Base-by-base conservation (phyloP, 2,329 filamentous ascomycete genomes). In the Fusarium oxysporum region DNA sequence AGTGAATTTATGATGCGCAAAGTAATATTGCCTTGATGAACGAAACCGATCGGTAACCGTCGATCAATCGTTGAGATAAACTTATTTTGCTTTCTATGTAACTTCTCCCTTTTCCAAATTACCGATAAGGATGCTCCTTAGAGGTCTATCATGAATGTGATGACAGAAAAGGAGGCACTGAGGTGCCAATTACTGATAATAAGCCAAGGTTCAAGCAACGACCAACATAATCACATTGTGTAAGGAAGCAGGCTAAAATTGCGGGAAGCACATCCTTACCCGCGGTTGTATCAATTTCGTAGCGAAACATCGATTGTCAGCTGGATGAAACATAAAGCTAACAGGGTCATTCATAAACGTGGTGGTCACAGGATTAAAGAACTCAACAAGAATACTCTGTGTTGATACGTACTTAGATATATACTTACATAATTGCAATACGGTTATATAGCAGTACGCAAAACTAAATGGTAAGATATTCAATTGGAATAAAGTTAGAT, bases 271-370 rank as follows among this genome's bases (percentile, higher is more conserved):
- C 32, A 45, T 58, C n/a, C 45, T 32, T 32, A 25, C 25, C 55
- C 55, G 47, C 38, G 43, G 28, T 45, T 67, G 38, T 43, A 41
- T 48, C 23, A 48, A 37, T 62, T 33, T 28, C 40, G 50, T 54
- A 33, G 44, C 55, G 55, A 68, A 68, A 40, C 45, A 62, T 68
- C 25, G 41, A 48, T 25, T 62, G 55, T 44, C 64, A 62, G 56
- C 41, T 68, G 65, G 41, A 41, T 68, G 64, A 63, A 68, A 68
- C 65, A 55, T 55, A 48, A 41, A 43, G 28, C 32, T 48, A 48
- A 28, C 41, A 68, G 25, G 41, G 57, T 50, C 63, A 54, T 35
- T 48, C 37, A 68, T 38, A 50, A 35, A 38, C 25, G 30, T 38
- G n/a, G n/a, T 41, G n/a, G 37, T 68, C 65, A 68, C 64, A 68